Conservation (phyloP, 2,329 filamentous ascomycete genomes). For the Cryphonectria naterciae region DNA sequence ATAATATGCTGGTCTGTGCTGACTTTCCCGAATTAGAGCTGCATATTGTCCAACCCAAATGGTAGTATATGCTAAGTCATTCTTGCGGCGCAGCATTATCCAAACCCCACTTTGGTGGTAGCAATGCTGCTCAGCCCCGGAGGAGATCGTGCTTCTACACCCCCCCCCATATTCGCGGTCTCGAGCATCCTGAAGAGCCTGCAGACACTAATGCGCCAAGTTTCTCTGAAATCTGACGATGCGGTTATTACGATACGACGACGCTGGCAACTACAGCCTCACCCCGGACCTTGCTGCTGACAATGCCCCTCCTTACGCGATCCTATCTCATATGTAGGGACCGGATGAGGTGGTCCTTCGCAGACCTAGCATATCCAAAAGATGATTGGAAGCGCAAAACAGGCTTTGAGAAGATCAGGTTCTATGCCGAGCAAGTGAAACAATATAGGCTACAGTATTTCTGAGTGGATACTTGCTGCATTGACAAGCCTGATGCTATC, state of each 20-base stretch:
- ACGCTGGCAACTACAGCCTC: neutral
- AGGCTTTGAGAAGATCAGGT: neutral
- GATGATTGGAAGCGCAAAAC: neutral
- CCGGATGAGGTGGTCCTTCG: neutral
- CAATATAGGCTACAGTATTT: conserved; percentile 18
- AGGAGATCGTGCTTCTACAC: neutral
- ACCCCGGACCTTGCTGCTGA: neutral
- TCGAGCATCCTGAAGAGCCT: neutral
- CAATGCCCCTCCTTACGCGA: neutral
- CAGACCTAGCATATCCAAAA: neutral
- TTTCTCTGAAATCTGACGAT: neutral
- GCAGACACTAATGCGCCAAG: neutral
- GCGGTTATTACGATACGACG: neutral
- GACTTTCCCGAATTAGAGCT: too few relatives aligned
- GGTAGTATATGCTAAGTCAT: too few relatives aligned
- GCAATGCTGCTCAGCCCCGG: neutral
- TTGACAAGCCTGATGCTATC: conserved; percentile 17
- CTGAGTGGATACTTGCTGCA: conserved; percentile 23
- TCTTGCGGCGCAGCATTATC: too few relatives aligned
- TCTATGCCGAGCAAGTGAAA: conserved; percentile 14
- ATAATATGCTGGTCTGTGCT: too few relatives aligned
- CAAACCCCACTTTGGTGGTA: too few relatives aligned
- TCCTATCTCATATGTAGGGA: neutral
- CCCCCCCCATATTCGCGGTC: too few relatives aligned
- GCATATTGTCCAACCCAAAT: too few relatives aligned